Percentiles rank a stretch among this genome's conserved stretches.
Evolutionary conservation across 2,329 filamentous ascomycete genomes (phyloP).

Genomic region (Aspergillus proliferans): DNA sequence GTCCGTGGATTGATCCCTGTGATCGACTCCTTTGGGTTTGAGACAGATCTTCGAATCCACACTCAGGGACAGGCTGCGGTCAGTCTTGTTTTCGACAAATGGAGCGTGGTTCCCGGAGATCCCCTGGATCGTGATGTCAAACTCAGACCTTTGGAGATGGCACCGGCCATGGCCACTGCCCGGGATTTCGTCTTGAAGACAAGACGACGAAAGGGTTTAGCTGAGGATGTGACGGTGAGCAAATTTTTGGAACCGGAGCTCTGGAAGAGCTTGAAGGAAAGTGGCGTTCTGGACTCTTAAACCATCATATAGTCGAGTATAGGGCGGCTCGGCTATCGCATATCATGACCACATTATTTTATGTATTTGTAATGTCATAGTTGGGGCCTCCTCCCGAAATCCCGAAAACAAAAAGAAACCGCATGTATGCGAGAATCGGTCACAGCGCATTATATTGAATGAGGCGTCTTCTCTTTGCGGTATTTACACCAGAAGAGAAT

Average conservation of each 20-base stretch:
- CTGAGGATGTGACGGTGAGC: slow-evolving; percentile 90
- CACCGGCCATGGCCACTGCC: slow-evolving; percentile 79
- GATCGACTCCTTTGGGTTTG: slow-evolving; percentile 96
- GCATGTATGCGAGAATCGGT: background rate
- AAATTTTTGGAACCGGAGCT: slow-evolving; percentile 96
- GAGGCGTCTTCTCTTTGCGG: background rate
- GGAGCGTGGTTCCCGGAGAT: slow-evolving; percentile 93
- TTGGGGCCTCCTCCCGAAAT: slow-evolving; percentile 1
- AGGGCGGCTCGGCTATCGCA: background rate
- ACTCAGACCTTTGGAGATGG: slow-evolving; percentile 77
- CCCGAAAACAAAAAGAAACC: background rate
- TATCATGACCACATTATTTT: slow-evolving; percentile 1
- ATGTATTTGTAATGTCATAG: slow-evolving; percentile 19
- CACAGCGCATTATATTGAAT: background rate
- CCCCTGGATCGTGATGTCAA: slow-evolving; percentile 83
- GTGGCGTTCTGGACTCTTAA: slow-evolving; percentile 68
- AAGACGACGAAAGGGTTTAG: slow-evolving; percentile 81
- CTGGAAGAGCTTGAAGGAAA: slow-evolving; percentile 80
- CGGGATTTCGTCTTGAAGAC: slow-evolving; percentile 97
- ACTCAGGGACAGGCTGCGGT: slow-evolving; percentile 89
- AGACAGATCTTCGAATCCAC: slow-evolving; percentile 93
- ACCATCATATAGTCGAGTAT: background rate
- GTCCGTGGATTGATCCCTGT: slow-evolving; percentile 89
- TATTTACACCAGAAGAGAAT: no score
- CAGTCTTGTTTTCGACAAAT: slow-evolving; percentile 88